Evolutionary conservation across 345 rosid species (phyloP).

Genomic region (Moricandia arvensis): DNA sequence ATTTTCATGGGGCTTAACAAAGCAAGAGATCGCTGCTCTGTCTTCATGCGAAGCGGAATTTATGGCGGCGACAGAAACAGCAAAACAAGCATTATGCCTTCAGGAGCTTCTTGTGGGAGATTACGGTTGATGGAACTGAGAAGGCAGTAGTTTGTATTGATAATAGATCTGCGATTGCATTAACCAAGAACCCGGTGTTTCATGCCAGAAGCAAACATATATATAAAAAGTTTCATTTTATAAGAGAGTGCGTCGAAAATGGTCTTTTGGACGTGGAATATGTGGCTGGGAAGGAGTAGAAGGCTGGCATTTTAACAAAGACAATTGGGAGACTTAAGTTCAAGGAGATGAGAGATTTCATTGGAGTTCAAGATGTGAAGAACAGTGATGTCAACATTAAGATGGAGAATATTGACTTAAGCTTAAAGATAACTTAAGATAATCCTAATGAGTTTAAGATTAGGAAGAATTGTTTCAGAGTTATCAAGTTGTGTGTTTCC

Average conservation of each 20-base stretch:
- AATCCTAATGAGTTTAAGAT: no score
- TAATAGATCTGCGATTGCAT: background rate
- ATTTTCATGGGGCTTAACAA: background rate
- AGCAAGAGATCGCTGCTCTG: background rate
- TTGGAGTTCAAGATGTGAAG: no score
- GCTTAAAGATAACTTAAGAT: no score
- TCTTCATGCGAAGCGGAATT: background rate
- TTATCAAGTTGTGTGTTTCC: no score
- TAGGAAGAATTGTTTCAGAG: no score
- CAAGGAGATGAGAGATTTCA: background rate
- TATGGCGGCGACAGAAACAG: background rate
- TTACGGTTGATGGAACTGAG: background rate
- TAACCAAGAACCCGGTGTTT: background rate
- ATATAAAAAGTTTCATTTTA: background rate
- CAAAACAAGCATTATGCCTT: background rate
- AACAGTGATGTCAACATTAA: no score
- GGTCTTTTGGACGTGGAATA: background rate
- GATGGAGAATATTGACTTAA: no score
- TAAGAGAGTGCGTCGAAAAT: background rate
- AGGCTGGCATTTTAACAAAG: background rate
- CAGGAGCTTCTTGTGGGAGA: background rate
- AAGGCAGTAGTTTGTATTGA: background rate
- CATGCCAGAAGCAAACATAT: background rate
- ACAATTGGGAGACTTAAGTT: background rate
- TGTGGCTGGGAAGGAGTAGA: background rate